Evolutionary conservation across 805 yeast genomes (phyloP).

Genomic region (Zygosaccharomyces siamensis): DNA sequence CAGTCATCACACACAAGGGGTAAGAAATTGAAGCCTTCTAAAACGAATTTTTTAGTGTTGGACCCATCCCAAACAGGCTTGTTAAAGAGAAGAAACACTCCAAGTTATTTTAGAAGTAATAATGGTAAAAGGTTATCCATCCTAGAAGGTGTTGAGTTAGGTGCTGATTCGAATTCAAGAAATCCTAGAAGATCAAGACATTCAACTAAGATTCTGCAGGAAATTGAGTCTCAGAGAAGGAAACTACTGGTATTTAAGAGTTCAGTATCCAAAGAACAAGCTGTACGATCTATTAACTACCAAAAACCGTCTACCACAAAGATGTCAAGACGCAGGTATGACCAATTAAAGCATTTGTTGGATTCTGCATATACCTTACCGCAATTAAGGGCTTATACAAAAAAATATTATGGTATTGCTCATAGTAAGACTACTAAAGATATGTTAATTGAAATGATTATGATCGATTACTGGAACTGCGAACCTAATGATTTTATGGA

Average conservation of each 20-base stretch:
- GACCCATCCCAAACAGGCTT: slow-evolving; percentile 29
- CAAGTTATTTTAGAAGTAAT: slow-evolving; percentile 13
- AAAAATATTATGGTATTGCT: slow-evolving; percentile 11
- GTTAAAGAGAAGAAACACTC: slow-evolving; percentile 13
- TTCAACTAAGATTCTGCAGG: slow-evolving; percentile 14
- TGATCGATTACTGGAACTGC: slow-evolving; percentile 23
- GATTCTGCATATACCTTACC: slow-evolving; percentile 26
- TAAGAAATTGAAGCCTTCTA: slow-evolving; percentile 29
- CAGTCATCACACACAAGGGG: slow-evolving; percentile 20
- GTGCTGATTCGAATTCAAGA: slow-evolving; percentile 2
- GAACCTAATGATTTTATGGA: slow-evolving; percentile 14
- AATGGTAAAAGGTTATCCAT: slow-evolving; percentile 17
- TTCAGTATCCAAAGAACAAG: slow-evolving; percentile 24
- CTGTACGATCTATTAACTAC: slow-evolving; percentile 27
- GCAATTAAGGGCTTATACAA: slow-evolving; percentile 26
- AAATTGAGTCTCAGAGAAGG: slow-evolving; percentile 21
- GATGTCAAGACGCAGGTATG: slow-evolving; percentile 22
- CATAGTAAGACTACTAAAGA: slow-evolving; percentile 13
- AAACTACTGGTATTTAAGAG: slow-evolving; percentile 24
- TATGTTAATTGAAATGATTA: slow-evolving; percentile 14
- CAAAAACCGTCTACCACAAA: slow-evolving; percentile 21
- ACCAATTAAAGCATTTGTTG: slow-evolving; percentile 19
- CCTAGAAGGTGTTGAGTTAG: slow-evolving; percentile 30
- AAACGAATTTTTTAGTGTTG: slow-evolving; percentile 27
- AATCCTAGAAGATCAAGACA: not conserved